Evolutionary conservation across 768 basidiomycete genomes (phyloP).

Genomic region (Leccinum broughii): DNA sequence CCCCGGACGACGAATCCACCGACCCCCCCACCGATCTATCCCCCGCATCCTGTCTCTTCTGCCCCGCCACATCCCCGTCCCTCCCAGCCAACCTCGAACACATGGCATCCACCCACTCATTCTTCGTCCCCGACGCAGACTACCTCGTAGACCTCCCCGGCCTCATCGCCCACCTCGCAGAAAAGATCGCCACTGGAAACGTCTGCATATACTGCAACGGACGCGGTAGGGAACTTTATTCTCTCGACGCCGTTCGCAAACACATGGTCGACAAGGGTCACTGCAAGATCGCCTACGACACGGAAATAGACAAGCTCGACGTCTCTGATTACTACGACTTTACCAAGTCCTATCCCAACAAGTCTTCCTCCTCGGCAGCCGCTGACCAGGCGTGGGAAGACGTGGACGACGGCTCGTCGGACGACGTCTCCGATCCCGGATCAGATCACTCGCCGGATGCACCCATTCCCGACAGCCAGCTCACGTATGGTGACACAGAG

Average conservation of each 20-base stretch:
- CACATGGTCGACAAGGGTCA: constrained; percentile 97
- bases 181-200: constrained; percentile 93
- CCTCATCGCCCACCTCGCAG: constrained; percentile 81
- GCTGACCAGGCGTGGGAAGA: constrained; percentile 43
- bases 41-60: constrained; percentile 83
- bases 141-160: constrained; percentile 84
- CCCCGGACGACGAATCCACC: not conserved
- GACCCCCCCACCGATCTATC: constrained; percentile 37
- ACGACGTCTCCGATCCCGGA: constrained; percentile 20
- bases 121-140: constrained; percentile 94
- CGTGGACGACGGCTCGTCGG: constrained; percentile 24
- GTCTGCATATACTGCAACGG: constrained; percentile 91
- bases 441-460: constrained; percentile 33
- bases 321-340: constrained; percentile 95
- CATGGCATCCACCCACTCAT: constrained; percentile 87
- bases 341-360: constrained; percentile 69
- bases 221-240: constrained; percentile 77
- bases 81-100: constrained; percentile 74
- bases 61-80: constrained; percentile 49
- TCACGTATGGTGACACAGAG: constrained; percentile 76
- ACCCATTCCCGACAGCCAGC: constrained; percentile 46
- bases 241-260: constrained; percentile 83
- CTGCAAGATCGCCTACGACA: constrained; percentile 93
- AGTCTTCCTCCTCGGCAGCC: constrained; percentile 12
- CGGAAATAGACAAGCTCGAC: constrained; percentile 77